A percentile compares a stretch with the other conserved stretches of the same genome.
phyloP scores from a whole-genome alignment of 331 rosid species.

The Quercus phellos region DNA sequence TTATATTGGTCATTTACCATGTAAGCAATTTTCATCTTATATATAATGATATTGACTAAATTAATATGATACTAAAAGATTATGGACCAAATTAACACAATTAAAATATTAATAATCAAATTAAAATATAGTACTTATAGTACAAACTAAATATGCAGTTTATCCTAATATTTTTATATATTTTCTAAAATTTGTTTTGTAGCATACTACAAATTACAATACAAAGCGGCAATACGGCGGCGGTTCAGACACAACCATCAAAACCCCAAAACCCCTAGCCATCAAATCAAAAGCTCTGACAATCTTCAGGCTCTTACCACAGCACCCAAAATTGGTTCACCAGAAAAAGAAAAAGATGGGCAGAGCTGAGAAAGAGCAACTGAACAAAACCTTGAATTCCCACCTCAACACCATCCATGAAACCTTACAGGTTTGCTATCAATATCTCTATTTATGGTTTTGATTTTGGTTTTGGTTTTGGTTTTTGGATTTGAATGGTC shows the following conservation, averaged over 20 bases:
- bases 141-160: too few relatives aligned
- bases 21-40: too few relatives aligned
- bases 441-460: background rate
- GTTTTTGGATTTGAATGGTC: background rate
- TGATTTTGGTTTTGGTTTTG: too few relatives aligned
- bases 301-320: background rate
- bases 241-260: too few relatives aligned
- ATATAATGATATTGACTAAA: fast-evolving
- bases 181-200: too few relatives aligned
- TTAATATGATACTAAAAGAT: fast-evolving
- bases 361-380: conserved; percentile 45
- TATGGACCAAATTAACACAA: fast-evolving
- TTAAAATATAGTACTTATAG: too few relatives aligned
- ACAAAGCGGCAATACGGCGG: too few relatives aligned
- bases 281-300: background rate
- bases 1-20: fast-evolving
- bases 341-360: conserved; percentile 19
- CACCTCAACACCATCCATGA: conserved; percentile 68
- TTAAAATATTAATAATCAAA: fast-evolving
- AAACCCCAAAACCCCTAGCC: background rate
- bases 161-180: too few relatives aligned
- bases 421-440: conserved; percentile 43
- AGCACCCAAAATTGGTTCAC: background rate
- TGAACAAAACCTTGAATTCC: conserved; percentile 34
- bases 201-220: too few relatives aligned